Evolutionary conservation across 108 stramenopile genomes (phyloP).

Genomic region (Nannochloropsis salina): DNA sequence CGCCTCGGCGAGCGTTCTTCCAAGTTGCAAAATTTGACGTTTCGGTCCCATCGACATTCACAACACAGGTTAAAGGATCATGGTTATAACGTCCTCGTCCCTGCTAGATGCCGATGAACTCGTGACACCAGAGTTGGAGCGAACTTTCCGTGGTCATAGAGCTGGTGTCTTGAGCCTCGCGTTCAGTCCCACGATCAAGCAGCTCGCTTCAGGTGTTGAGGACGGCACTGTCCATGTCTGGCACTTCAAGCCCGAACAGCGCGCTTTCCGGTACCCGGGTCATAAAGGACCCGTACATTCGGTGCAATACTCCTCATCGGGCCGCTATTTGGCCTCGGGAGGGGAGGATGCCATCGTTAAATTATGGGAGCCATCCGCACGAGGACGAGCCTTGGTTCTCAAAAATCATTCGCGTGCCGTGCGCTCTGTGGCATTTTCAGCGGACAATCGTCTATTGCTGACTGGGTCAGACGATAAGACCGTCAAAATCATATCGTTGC

Average conservation of each 20-base stretch:
- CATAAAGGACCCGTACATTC: constrained; percentile 47
- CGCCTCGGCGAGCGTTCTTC: no score
- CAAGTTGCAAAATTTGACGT: no score
- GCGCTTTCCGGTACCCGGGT: constrained; percentile 57
- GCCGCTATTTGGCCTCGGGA: constrained; percentile 51
- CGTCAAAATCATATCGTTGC: constrained; percentile 48
- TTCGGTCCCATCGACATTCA: no score
- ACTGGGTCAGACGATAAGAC: constrained; percentile 63
- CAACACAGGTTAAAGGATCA: background rate
- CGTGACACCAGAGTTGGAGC: constrained; percentile 32
- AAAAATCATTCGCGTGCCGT: constrained; percentile 59
- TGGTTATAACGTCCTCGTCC: background rate
- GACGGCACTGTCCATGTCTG: constrained; percentile 61
- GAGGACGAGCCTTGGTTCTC: constrained; percentile 48
- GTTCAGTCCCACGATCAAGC: constrained; percentile 52
- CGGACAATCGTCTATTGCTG: constrained; percentile 48
- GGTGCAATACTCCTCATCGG: constrained; percentile 50
- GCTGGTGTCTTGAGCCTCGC: constrained; percentile 48
- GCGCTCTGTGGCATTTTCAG: constrained; percentile 51
- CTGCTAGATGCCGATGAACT: background rate
- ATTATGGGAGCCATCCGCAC: constrained; percentile 58
- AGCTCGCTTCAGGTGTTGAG: constrained; percentile 53
- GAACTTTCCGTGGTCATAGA: constrained; percentile 49
- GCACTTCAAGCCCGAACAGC: constrained; percentile 48
- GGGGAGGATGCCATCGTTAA: constrained; percentile 58